phyloP scores from a whole-genome alignment of 371 early-diverging fungal species.

The Aphelidium insulamus region DNA sequence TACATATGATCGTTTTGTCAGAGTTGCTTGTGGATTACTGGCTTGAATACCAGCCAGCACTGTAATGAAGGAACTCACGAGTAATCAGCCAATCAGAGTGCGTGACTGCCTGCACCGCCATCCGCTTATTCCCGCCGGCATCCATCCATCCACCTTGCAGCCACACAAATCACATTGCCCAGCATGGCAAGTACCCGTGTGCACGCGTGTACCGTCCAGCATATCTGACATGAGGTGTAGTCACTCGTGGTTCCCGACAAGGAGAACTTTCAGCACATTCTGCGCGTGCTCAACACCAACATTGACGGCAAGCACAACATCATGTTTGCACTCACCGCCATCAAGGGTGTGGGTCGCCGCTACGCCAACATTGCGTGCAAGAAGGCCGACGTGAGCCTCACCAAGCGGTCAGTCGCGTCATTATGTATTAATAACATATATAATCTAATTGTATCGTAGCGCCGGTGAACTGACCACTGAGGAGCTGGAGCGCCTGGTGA shows the following conservation, averaged over 20 bases:
- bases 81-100: too few species aligned
- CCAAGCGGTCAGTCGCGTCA: constrained; percentile 43
- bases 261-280: constrained; percentile 91
- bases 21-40: too few species aligned
- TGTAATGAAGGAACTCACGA: too few species aligned
- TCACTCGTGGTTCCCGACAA: constrained; percentile 74
- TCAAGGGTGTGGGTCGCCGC: constrained; percentile 97
- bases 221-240: constrained; percentile 15
- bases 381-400: constrained; percentile 91
- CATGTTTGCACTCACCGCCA: constrained; percentile 87
- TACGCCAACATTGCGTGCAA: constrained; percentile 93
- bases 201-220: too few species aligned
- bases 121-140: too few species aligned
- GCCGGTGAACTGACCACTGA: constrained; percentile 92
- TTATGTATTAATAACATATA: constrained; percentile 1
- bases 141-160: too few species aligned
- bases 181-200: too few species aligned
- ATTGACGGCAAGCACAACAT: constrained; percentile 92
- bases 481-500: constrained; percentile 71
- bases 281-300: constrained; percentile 99
- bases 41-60: too few species aligned
- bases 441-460: constrained; percentile 13
- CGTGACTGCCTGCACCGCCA: too few species aligned
- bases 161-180: too few species aligned
- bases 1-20: too few species aligned